Percentiles rank a stretch among this genome's conserved stretches.
Evolutionary conservation across 768 basidiomycete species (phyloP).

Genomic region (Ramaria sp.): DNA sequence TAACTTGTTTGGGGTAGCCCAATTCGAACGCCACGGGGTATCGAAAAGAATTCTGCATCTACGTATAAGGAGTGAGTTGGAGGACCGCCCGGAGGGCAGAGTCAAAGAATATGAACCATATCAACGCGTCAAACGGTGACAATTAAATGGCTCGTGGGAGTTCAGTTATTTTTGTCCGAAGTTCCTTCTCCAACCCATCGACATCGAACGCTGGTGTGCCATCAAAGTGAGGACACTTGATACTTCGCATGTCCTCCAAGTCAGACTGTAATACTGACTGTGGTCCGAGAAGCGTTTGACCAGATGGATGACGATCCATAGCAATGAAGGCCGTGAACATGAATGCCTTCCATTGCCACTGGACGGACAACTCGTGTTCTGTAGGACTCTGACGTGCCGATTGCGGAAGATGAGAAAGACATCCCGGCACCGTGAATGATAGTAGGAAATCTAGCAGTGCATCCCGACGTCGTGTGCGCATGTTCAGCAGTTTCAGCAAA

Average conservation of each 20-base stretch:
- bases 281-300: constrained; percentile 1
- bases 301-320: constrained; percentile 6
- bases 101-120: too few species aligned
- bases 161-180: neutral
- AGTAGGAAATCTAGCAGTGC: constrained; percentile 14
- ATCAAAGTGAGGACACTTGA: neutral
- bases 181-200: neutral
- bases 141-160: neutral
- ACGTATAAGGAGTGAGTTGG: too few species aligned
- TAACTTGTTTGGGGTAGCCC: too few species aligned
- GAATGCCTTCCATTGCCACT: constrained; percentile 8
- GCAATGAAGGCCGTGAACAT: constrained; percentile 6
- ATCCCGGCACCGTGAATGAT: neutral
- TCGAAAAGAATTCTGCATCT: too few species aligned
- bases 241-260: constrained; percentile 6
- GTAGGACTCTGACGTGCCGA: neutral
- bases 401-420: constrained; percentile 2
- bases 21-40: too few species aligned
- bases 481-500: constrained; percentile 42
- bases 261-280: constrained; percentile 2
- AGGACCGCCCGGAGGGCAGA: too few species aligned
- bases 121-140: too few species aligned
- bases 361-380: constrained; percentile 7
- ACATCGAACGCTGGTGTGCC: constrained; percentile 2
- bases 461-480: constrained; percentile 45